Evolutionary conservation across 768 basidiomycete species (phyloP), one percentile per base, ranked within the genome.

Genomic region (Suillus discolor): DNA sequence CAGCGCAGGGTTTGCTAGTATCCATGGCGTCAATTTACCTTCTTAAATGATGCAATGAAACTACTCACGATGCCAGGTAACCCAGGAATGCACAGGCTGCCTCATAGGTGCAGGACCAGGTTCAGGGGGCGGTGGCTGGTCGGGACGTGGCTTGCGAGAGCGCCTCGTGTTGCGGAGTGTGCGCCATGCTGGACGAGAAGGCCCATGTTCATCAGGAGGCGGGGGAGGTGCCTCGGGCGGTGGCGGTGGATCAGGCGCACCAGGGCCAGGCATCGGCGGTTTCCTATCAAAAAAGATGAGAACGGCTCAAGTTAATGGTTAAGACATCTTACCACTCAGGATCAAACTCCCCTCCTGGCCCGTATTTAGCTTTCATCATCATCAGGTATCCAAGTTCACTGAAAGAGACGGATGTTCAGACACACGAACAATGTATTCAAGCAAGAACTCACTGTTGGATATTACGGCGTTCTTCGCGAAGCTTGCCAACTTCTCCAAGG

Each of bases 291-390:
- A 11, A n/a, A 51, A 65, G 42, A 20, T 61, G 34, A 66, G 66
- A 47, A n/a, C 57, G n/a, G 39, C 63, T 41, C 63, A 63, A 67
- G 45, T 9, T 28, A 49, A 64, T 41, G 8, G 7, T 44, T 25
- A 25, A 7, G 63, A n/a, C 20, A 28, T 61, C 78, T 68, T 44
- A 88, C 93, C 93, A 94, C n/a, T 91, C 88, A 9, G 89, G 85
- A 71, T 93, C 90, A 71, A 91, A 95, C 74, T 93, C 89, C 61
- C 93, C 93, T 64, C 92, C 92, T n/a, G 92, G 88, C 6, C 89
- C 89, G 69, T 93, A 92, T 73, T 91, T 91, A 47, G 90, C 83
- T 74, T 86, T 88, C 82, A 90, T 81, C 69, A 82, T 80, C 66
- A 94, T 75, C 31, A 95, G 79, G 64, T 82, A 85, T 34, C 90